Evolutionary conservation across 2,329 filamentous ascomycete genomes (phyloP), one percentile per base, ranked within the genome.

Genomic region (Alternaria arbusti): DNA sequence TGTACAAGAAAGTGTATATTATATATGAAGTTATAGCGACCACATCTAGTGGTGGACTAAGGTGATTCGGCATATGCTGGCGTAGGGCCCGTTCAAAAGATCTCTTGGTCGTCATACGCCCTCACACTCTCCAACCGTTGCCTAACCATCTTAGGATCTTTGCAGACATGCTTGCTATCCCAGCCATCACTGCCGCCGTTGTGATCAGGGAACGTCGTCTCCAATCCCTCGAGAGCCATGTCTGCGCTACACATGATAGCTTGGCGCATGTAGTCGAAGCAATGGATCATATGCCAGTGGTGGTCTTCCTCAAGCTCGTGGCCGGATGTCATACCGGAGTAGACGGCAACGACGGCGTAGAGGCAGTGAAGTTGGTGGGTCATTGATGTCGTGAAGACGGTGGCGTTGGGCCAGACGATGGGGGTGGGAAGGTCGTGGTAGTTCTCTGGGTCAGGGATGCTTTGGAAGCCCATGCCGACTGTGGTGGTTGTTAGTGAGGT

Each of bases 231-330:
- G 0, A 79, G 61, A 17, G 65, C 64, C 68, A 78, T 70, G 65
- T 79, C 76, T 2, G 76, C 76, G 25, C 49, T 63, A 47, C 76
- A 79, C 68, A 77, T 65, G 46, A 79, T 79, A 1, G 76, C 72
- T 54, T 79, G 76, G 1, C 76, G 70, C 74, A 79, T 73, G 62
- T 78, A 79, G 45, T 79, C 76, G 52, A 78, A 79, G 68, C 76
- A 78, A 52, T 79, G 76, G 23, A 78, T 79, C 74, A 78, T 78
- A 54, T 79, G 76, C 76, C 75, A 78, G 64, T 78, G 76, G 55
- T 78, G 75, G 51, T 78, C 75, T 30, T 78, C 75, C 43, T 74
- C 73, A 12, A 78, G 64, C 17, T 66, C 45, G 32, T 69, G 69
- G 26, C 68, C 65, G 22, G 66, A 69, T 8, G 64, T 76, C 30